These are phyloP conservation scores for Teunomyces aglyptinius DNA, from an alignment of 805 yeast genomes.

Conservation along the genomic window DNA sequence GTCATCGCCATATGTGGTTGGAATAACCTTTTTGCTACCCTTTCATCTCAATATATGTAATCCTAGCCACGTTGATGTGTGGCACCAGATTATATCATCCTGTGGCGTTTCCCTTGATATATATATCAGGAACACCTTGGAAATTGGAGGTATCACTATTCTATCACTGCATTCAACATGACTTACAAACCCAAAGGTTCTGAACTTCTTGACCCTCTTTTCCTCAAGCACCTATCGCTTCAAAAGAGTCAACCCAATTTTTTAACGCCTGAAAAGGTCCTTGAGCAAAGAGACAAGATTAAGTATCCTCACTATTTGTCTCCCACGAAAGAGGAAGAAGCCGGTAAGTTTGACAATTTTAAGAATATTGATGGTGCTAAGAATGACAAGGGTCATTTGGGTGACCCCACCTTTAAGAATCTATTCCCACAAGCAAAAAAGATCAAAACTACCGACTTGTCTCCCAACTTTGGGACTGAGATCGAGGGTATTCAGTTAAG, in stretches of 20 bases:
- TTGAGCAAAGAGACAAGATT: conserved; percentile 12
- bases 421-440: conserved; percentile 17
- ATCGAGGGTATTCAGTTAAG: conserved; percentile 24
- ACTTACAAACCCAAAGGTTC: conserved; percentile 9
- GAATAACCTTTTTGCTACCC: too few relatives aligned
- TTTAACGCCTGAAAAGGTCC: conserved; percentile 7
- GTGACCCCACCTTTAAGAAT: conserved; percentile 18
- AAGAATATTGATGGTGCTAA: conserved; percentile 19
- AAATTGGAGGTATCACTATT: neutral
- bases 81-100: neutral
- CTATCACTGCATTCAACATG: neutral
- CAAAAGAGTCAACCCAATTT: neutral
- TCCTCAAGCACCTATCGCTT: neutral
- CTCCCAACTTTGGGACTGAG: conserved; percentile 28
- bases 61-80: neutral
- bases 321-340: conserved; percentile 16
- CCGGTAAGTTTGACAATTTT: conserved; percentile 17
- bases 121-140: neutral
- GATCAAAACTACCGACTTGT: conserved; percentile 16
- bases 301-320: conserved; percentile 23
- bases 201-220: conserved; percentile 9
- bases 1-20: neutral
- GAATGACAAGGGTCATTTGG: conserved; percentile 27
- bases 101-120: neutral
- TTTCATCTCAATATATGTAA: neutral